These are phyloP conservation scores for Calamus simplicifolius DNA, from an alignment of 176 grass and related monocot species.

Conservation along the genomic window DNA sequence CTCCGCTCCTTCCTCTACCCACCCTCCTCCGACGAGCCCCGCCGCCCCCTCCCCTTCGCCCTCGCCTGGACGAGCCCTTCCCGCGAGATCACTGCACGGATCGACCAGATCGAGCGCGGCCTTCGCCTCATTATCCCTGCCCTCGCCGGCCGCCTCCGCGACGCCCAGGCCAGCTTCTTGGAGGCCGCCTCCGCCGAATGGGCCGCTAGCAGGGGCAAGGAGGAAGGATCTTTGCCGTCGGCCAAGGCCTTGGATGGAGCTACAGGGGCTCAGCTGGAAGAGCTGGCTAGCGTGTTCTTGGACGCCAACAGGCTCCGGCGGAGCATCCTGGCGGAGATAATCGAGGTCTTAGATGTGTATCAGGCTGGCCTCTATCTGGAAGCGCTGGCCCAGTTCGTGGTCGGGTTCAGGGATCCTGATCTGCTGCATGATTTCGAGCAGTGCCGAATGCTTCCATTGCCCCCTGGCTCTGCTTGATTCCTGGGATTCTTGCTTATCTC, in stretches of 20 bases:
- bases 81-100: background rate
- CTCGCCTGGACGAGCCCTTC: background rate
- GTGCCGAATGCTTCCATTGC: conserved; percentile 6
- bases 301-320: conserved; percentile 52
- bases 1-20: conserved; percentile 21
- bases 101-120: conserved; percentile 50
- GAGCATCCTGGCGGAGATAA: conserved; percentile 42
- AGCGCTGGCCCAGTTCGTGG: conserved; percentile 43
- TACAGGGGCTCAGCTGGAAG: conserved; percentile 10
- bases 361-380: conserved; percentile 58
- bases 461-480: too few species aligned
- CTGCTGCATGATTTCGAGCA: conserved; percentile 50
- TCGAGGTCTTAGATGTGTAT: conserved; percentile 39
- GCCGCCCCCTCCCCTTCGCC: conserved; percentile 21
- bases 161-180: conserved; percentile 33
- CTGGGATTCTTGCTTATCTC: too few species aligned
- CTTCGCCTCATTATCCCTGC: conserved; percentile 40
- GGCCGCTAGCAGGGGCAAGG: background rate
- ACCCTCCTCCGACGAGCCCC: conserved; percentile 30
- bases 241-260: background rate
- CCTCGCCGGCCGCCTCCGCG: conserved; percentile 52
- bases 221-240: too few species aligned
- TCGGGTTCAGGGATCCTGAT: conserved; percentile 49
- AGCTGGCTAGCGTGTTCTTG: conserved; percentile 31
- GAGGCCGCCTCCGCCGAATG: conserved; percentile 20